Evolutionary conservation across 169 alveolate genomes (phyloP), one percentile per base, ranked within the genome.

Genomic region (Cystoisospora suis): DNA sequence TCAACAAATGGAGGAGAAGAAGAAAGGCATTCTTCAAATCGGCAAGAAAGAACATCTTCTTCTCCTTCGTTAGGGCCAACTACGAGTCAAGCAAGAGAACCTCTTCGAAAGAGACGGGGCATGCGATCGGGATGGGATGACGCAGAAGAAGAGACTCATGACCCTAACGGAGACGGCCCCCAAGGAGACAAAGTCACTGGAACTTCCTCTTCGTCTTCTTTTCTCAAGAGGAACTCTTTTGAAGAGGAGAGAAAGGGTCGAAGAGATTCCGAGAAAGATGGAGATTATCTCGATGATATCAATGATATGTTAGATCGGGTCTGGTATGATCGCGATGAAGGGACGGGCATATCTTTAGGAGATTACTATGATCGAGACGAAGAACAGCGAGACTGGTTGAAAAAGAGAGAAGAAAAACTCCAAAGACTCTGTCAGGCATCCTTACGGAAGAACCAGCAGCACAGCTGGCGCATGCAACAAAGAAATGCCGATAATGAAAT

Each of bases 291-390:
- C n/a, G n/a, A n/a, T n/a, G n/a, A 65, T 7, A 65, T 44, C 0
- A 44, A 65, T 1, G 27, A 23, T n/a, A 36, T 36, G 86, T 70
- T 87, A 0, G 72, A 69, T 20, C 85, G 91, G 40, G 49, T 17
- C 46, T 81, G 93, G 93, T 90, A 90, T 59, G 93, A 90, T 81
- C 46, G 90, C 4, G 93, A 90, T 20, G 93, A 90, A 61, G 47
- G 56, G 77, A 36, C 81, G 4, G 87, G 89, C 38, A 20, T 83
- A 32, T 32, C 45, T 23, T 69, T 61, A 36, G 93, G 81, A n/a
- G 89, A 90, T 36, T 47, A 69, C 77, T 86, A 72, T n/a, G 89
- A 81, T 0, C 77, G 44, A 12, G 91, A 90, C 27, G 91, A 86
- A 4, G 49, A 36, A 44, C 69, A 34, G 44, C 65, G 53, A 40